Evolutionary conservation across 768 basidiomycete genomes (phyloP).

Genomic region (Rhodotorula diobovata): DNA sequence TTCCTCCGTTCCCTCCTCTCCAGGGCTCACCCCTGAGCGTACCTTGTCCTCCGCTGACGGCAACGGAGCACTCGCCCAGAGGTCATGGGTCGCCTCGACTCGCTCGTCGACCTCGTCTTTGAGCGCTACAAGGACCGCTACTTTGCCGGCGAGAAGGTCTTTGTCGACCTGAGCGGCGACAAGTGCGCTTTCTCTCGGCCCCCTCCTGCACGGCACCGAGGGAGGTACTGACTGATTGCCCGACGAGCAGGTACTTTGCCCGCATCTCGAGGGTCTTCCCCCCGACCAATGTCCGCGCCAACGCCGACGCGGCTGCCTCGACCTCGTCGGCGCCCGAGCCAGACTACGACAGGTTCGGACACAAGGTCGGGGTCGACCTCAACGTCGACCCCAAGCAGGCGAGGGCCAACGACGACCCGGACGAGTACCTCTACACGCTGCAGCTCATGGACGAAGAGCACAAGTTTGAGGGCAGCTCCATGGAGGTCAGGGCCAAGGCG

Average conservation of each 20-base stretch:
- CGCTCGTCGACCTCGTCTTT: conserved; percentile 87
- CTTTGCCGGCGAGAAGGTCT: conserved; percentile 81
- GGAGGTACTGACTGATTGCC: not conserved
- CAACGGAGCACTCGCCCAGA: conserved; percentile 55
- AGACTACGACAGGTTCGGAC: conserved; percentile 53
- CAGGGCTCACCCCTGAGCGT: not conserved
- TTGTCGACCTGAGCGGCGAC: conserved; percentile 79
- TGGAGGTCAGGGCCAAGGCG: conserved; percentile 72
- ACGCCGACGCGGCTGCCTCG: not conserved
- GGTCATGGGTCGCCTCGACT: conserved; percentile 93
- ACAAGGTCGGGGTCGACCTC: conserved; percentile 73
- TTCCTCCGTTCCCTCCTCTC: conserved; percentile 41
- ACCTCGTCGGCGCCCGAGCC: conserved; percentile 37
- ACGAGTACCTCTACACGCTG: conserved; percentile 79
- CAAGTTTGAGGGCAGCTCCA: conserved; percentile 64
- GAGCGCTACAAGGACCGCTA: conserved; percentile 96
- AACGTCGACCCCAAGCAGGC: conserved; percentile 69
- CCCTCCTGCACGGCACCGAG: not conserved
- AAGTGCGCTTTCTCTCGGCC: conserved; percentile 54
- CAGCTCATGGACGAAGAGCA: conserved; percentile 57
- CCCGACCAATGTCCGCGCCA: conserved; percentile 49
- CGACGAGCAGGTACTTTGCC: conserved; percentile 64
- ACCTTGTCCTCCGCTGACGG: not conserved
- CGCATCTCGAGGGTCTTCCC: conserved; percentile 73
- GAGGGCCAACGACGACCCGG: conserved; percentile 67